Evolutionary conservation across 345 rosid genomes (phyloP).

Genomic region (Citrus inodora): DNA sequence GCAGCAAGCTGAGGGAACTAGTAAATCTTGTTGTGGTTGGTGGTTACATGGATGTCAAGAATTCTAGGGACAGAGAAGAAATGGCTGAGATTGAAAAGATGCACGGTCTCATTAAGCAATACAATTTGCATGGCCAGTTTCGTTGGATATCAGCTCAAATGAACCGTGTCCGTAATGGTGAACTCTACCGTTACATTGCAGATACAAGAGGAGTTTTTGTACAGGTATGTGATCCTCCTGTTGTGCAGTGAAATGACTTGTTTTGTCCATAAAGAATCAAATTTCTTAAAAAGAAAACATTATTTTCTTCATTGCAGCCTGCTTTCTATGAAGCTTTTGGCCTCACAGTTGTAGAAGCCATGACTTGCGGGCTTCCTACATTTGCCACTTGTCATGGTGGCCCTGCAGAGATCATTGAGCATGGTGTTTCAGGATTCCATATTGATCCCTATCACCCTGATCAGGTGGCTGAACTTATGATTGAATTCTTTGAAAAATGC

Average conservation of each 20-base stretch:
- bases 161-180: slow-evolving; percentile 56
- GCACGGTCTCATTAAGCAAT: slow-evolving; percentile 41
- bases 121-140: slow-evolving; percentile 46
- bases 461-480: slow-evolving; percentile 32
- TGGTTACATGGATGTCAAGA: slow-evolving; percentile 39
- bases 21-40: slow-evolving; percentile 51
- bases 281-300: neutral
- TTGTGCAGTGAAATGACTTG: neutral
- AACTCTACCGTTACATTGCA: slow-evolving; percentile 55
- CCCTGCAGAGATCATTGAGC: slow-evolving; percentile 51
- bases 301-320: slow-evolving; percentile 26
- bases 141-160: slow-evolving; percentile 55
- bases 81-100: slow-evolving; percentile 48
- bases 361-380: slow-evolving; percentile 57
- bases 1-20: slow-evolving; percentile 37
- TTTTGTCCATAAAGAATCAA: neutral
- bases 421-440: slow-evolving; percentile 55
- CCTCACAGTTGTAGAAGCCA: slow-evolving; percentile 55
- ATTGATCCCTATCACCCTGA: slow-evolving; percentile 51
- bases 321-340: slow-evolving; percentile 61
- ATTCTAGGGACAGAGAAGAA: slow-evolving; percentile 52
- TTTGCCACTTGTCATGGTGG: slow-evolving; percentile 61
- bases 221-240: slow-evolving; percentile 23
- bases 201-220: slow-evolving; percentile 49
- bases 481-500: slow-evolving; percentile 40